Percentiles rank a stretch among this genome's conserved stretches.
Conservation (phyloP, 129 eudicot genomes). For the Flaveria robusta region DNA sequence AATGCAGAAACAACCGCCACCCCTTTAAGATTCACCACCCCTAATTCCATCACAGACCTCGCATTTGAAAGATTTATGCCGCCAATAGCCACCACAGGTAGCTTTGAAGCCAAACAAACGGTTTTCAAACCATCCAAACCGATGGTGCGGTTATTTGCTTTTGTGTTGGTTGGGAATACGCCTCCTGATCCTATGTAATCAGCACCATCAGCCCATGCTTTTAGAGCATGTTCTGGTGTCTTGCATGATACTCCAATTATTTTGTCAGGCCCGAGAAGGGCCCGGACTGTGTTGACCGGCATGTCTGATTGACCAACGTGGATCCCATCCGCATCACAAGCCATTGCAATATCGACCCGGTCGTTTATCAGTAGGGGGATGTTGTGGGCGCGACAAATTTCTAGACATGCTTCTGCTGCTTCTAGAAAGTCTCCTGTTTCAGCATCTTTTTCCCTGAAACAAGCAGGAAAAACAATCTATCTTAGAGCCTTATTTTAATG, state of each 20-base stretch:
- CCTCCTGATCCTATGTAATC: conserved; percentile 96
- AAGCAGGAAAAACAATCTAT: neutral
- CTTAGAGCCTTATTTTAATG: neutral
- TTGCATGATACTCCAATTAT: conserved; percentile 93
- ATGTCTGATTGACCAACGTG: conserved; percentile 95
- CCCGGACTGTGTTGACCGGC: conserved; percentile 63
- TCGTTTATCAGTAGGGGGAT: conserved; percentile 81
- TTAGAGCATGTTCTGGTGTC: conserved; percentile 73
- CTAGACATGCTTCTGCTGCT: conserved; percentile 72
- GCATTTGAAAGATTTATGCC: conserved; percentile 76
- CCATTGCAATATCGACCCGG: conserved; percentile 77
- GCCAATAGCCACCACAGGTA: conserved; percentile 96
- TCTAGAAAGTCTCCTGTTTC: conserved; percentile 74
- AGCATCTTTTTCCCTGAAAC: conserved; percentile 75
- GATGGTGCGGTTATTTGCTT: conserved; percentile 71
- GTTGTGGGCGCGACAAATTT: conserved; percentile 54
- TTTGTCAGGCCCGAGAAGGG: conserved; percentile 83
- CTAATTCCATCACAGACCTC: conserved; percentile 58
- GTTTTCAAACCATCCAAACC: conserved; percentile 76
- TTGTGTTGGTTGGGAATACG: conserved; percentile 84
- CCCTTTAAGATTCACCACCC: conserved; percentile 60
- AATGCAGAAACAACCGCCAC: conserved; percentile 93
- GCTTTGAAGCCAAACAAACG: conserved; percentile 72
- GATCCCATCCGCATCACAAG: conserved; percentile 88
- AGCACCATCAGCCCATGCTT: conserved; percentile 77